Evolutionary conservation across 1,284 basidiomycete genomes (phyloP).

Genomic region (Marasmius fiardii): DNA sequence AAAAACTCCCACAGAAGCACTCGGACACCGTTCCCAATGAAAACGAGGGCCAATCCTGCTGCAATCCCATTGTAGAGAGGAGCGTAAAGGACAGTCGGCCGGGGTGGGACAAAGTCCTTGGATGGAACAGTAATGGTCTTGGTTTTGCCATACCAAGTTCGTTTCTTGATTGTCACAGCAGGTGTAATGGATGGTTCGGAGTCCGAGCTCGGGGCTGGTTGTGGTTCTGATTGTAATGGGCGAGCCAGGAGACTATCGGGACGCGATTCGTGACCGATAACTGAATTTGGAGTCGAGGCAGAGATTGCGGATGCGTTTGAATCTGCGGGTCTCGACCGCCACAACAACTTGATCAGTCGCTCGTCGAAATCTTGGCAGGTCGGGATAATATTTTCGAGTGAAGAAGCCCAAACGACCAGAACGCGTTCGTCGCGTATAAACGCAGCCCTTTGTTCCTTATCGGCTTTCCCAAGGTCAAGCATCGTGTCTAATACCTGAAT

Average conservation of each 20-base stretch:
- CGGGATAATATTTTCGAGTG: conserved; percentile 70
- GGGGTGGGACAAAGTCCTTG: not conserved
- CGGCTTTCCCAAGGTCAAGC: conserved; percentile 68
- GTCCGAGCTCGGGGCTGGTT: not conserved
- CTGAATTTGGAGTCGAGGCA: conserved; percentile 21
- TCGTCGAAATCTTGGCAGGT: conserved; percentile 75
- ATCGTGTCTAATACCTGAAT: conserved; percentile 76
- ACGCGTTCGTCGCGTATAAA: conserved; percentile 83
- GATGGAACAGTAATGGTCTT: conserved; percentile 14
- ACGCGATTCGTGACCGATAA: not conserved
- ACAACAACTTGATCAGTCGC: conserved; percentile 76
- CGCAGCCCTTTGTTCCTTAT: conserved; percentile 81
- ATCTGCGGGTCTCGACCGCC: conserved; percentile 42
- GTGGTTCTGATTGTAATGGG: not conserved
- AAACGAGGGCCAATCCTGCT: conserved; percentile 49
- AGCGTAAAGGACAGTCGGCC: conserved; percentile 48
- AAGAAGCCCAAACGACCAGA: conserved; percentile 79
- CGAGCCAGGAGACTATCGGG: not conserved
- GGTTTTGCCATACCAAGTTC: conserved; percentile 40
- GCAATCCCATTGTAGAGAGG: conserved; percentile 78
- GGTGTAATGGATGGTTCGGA: not conserved
- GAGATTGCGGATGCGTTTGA: conserved; percentile 15
- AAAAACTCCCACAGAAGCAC: conserved; percentile 62
- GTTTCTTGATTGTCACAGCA: conserved; percentile 14
- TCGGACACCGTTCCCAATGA: conserved; percentile 44